Percentiles rank a stretch among this genome's conserved stretches.
These are phyloP conservation scores for Filosporella fistucella DNA, from an alignment of 495 filamentous ascomycete genomes.

Conservation along the genomic window DNA sequence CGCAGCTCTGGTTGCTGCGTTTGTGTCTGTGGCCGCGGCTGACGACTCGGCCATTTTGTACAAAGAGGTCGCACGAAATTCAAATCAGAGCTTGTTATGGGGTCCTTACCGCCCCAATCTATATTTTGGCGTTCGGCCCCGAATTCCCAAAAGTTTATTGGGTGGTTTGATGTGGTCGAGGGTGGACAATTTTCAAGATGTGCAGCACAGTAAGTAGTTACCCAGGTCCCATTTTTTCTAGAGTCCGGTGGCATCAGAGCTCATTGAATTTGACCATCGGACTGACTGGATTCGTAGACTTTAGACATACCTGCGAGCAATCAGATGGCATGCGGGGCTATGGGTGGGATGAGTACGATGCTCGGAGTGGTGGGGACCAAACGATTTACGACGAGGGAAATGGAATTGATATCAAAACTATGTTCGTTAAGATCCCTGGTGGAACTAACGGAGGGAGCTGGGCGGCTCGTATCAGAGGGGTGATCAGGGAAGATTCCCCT, in stretches of 20 bases:
- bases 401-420: constrained; percentile 81
- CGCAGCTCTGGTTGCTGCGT: constrained; percentile 7
- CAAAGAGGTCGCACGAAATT: constrained; percentile 50
- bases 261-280: not conserved
- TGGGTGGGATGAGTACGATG: constrained; percentile 96
- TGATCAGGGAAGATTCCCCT: constrained; percentile 49
- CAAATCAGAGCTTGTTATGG: constrained; percentile 89
- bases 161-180: constrained; percentile 87
- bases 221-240: not conserved
- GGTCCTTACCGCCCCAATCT: constrained; percentile 93
- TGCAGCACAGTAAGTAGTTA: constrained; percentile 71
- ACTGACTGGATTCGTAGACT: constrained; percentile 45
- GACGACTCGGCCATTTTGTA: constrained; percentile 37
- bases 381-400: constrained; percentile 87
- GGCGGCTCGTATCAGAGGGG: constrained; percentile 84
- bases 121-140: constrained; percentile 89
- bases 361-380: constrained; percentile 78
- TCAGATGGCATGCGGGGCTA: constrained; percentile 92
- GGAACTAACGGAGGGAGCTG: constrained; percentile 86
- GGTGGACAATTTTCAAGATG: constrained; percentile 72
- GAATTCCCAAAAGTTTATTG: constrained; percentile 79
- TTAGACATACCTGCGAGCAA: constrained; percentile 95
- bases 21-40: constrained; percentile 7
- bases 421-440: constrained; percentile 89
- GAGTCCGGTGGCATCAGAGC: not conserved